Base-by-base conservation (phyloP, 371 early-diverging fungal genomes). In the Blakeslea trispora region DNA sequence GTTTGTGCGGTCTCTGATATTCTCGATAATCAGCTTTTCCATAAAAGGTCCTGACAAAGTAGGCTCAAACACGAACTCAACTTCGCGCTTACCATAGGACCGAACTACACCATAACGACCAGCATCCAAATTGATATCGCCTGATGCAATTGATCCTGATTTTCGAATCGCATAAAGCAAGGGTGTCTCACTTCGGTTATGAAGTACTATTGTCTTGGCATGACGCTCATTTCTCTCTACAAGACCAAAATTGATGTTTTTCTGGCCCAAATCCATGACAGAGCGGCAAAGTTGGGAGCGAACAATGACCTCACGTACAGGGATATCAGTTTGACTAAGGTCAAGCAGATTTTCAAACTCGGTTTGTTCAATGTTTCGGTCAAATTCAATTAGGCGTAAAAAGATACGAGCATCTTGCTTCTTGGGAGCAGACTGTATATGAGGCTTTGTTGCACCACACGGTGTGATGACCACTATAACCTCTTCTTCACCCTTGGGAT, bases 161-260 rank as follows among this genome's bases (percentile, higher is more conserved):
- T 97, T 98, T 17, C 90, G 87, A 53, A 98, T 92, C 14, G 89
- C 84, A 62, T 96, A 98, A 37, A 98, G 69, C 51, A 97, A 72
- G 0, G 96, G 92, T 7, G 89, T 86, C 62, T 96, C 97, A 37
- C 91, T 88, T 18, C 91, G 89, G 66, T 98, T 98, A 48, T 94
- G 86, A 23, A 98, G 81, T 0, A 96, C 84, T 42, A 98, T 89
- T 1, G 90, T 89, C 64, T 96, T 96, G 14, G 88, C 85, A 59
- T 93, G 85, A 0, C 85, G 68, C 68, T 97, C 96, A 56, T 91
- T 91, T 56, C 91, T 89, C 58, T 93, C 93, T 50, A 98, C 79
- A 13, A 83, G 68, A 13, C 99, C 99, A 70, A 98, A 96, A 58
- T 97, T 98, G 72, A 97, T 96, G 68, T 95, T 92, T 69, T 91